These are phyloP conservation scores for Globisporangium canariense DNA, from an alignment of 352 stramenopile genomes.

Conservation along the genomic window DNA sequence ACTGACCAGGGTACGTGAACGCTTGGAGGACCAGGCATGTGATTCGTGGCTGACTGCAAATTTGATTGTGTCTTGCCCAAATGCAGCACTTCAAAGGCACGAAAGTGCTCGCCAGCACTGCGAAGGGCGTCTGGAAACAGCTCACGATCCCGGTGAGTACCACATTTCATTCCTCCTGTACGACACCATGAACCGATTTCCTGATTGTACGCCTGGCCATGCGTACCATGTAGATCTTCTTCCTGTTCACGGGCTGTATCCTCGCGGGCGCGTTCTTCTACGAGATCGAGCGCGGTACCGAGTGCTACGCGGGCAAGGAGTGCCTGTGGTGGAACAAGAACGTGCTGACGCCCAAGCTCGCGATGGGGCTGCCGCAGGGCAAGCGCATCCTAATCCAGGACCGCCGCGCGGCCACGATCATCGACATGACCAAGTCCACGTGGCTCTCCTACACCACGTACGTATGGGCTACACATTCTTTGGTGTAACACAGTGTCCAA, in stretches of 20 bases:
- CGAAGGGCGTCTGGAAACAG: slow-evolving; percentile 48
- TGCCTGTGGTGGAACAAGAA: slow-evolving; percentile 63
- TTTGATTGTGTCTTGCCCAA: not conserved
- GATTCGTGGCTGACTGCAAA: not conserved
- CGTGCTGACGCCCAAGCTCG: slow-evolving; percentile 44
- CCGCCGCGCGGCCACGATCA: slow-evolving; percentile 35
- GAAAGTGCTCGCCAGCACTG: slow-evolving; percentile 59
- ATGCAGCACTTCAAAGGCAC: slow-evolving; percentile 63
- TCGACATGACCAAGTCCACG: slow-evolving; percentile 64
- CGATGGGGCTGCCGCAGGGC: slow-evolving; percentile 30
- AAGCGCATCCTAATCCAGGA: slow-evolving; percentile 75
- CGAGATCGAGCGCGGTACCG: slow-evolving; percentile 68
- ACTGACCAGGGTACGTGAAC: slow-evolving; percentile 39
- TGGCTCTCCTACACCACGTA: slow-evolving; percentile 73
- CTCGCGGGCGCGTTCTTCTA: slow-evolving; percentile 63
- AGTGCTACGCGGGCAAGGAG: slow-evolving; percentile 51
- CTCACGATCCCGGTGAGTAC: slow-evolving; percentile 55
- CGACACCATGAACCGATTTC: not conserved
- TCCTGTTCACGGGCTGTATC: slow-evolving; percentile 66
- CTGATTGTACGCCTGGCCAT: not conserved
- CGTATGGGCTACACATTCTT: too few relatives aligned
- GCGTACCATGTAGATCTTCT: slow-evolving; percentile 47
- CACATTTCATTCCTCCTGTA: too few relatives aligned
- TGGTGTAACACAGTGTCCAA: not conserved
- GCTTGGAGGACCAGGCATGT: too few relatives aligned